Conservation (phyloP, 2,329 filamentous ascomycete genomes). For the Coniochaeta prunicola region DNA sequence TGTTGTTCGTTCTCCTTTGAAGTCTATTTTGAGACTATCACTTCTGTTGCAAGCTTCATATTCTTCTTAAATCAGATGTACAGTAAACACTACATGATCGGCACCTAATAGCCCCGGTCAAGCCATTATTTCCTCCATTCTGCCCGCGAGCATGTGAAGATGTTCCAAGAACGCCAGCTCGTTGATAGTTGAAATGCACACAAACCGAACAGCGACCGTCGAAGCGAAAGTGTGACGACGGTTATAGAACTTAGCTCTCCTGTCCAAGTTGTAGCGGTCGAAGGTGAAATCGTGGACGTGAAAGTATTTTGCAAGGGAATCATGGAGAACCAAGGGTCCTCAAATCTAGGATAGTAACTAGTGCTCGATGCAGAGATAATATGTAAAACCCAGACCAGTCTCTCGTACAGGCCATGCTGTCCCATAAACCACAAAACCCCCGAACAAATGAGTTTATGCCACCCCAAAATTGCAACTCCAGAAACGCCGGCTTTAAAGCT, state of each 20-base stretch:
- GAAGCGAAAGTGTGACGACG: neutral
- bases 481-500: neutral
- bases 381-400: neutral
- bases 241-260: neutral
- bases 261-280: neutral
- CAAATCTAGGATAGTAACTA: neutral
- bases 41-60: neutral
- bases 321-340: conserved; percentile 10
- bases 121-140: neutral
- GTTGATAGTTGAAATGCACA: neutral
- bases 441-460: neutral
- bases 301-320: conserved; percentile 4
- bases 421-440: conserved; percentile 1
- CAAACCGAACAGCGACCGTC: neutral
- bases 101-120: neutral
- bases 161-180: neutral
- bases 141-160: neutral
- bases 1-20: no score
- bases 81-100: neutral
- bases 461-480: neutral
- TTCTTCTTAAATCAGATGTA: neutral
- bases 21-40: no score
- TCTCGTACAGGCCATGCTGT: neutral
- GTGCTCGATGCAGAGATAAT: neutral
- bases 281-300: neutral